Conservation (phyloP, 768 basidiomycete genomes). For the Hygrophorus russula region DNA sequence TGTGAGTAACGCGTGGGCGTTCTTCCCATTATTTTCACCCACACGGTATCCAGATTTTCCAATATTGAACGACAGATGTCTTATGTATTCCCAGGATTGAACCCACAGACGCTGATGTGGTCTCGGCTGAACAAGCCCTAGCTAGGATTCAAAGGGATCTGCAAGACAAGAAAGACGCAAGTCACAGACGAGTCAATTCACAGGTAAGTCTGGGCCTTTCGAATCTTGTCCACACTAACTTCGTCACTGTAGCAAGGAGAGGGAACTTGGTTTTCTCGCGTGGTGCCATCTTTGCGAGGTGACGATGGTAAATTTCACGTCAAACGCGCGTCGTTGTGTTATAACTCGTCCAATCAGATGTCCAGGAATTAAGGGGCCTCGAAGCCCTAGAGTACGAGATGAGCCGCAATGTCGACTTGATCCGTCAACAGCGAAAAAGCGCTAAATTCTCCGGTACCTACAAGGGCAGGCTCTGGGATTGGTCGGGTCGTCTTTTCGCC, state of each 20-base stretch:
- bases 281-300: slow-evolving; percentile 40
- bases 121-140: slow-evolving; percentile 45
- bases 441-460: slow-evolving; percentile 43
- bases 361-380: slow-evolving; percentile 53
- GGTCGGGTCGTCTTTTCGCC: slow-evolving; percentile 45
- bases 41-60: slow-evolving; percentile 11
- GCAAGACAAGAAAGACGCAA: slow-evolving; percentile 23
- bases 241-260: slow-evolving; percentile 11
- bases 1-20: slow-evolving; percentile 54
- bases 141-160: slow-evolving; percentile 52
- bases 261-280: slow-evolving; percentile 36
- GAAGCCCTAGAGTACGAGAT: slow-evolving; percentile 62
- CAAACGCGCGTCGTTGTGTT: not conserved
- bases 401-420: slow-evolving; percentile 38
- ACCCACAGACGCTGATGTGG: slow-evolving; percentile 42
- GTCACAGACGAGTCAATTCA: slow-evolving; percentile 15
- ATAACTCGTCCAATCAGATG: slow-evolving; percentile 18
- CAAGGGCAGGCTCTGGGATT: slow-evolving; percentile 36
- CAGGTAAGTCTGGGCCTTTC: not conserved
- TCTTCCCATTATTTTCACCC: slow-evolving; percentile 32
- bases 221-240: slow-evolving; percentile 5
- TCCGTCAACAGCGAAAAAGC: slow-evolving; percentile 37
- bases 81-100: slow-evolving; percentile 15
- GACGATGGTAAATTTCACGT: slow-evolving; percentile 23
- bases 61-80: not conserved